Percentiles rank a stretch among this genome's conserved stretches.
Conservation (phyloP, 2,329 filamentous ascomycete species). For the Cladosporium sp. region DNA sequence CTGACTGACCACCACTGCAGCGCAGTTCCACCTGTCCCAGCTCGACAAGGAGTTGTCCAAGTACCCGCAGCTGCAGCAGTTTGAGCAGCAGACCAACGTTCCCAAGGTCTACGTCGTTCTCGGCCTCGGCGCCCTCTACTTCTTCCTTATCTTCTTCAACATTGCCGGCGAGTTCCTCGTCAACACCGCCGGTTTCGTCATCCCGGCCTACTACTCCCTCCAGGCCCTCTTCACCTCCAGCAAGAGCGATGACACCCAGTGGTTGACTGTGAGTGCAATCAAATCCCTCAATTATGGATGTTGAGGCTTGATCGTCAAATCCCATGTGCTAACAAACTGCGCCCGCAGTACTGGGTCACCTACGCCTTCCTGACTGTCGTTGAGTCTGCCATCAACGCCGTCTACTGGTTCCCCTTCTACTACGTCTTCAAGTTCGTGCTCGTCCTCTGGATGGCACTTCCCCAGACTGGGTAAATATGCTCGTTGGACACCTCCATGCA, state of each 20-base stretch:
- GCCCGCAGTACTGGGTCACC: conserved; percentile 75
- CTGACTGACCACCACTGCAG: conserved; percentile 24
- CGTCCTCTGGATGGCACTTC: conserved; percentile 95
- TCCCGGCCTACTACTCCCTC: conserved; percentile 83
- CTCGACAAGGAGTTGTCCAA: conserved; percentile 86
- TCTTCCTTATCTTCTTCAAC: conserved; percentile 92
- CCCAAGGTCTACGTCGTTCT: conserved; percentile 84
- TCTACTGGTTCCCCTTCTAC: conserved; percentile 98
- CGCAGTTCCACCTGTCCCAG: conserved; percentile 65
- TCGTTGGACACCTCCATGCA: not conserved
- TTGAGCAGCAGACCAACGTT: conserved; percentile 79
- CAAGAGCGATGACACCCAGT: conserved; percentile 81
- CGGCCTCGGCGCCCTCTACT: conserved; percentile 75
- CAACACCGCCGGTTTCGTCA: conserved; percentile 79
- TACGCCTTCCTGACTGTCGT: conserved; percentile 79
- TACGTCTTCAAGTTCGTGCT: conserved; percentile 99
- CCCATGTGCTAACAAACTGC: conserved; percentile 18
- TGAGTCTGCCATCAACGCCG: conserved; percentile 79
- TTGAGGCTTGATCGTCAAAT: conserved; percentile 13
- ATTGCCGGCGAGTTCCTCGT: conserved; percentile 84
- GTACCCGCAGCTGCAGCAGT: conserved; percentile 78
- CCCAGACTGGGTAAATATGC: conserved; percentile 79
- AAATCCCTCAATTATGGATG: not conserved
- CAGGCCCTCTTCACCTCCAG: conserved; percentile 69
- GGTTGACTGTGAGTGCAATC: conserved; percentile 56